phyloP scores from a whole-genome alignment of 176 grass and related monocot species.

The Aegilops bicornis region DNA sequence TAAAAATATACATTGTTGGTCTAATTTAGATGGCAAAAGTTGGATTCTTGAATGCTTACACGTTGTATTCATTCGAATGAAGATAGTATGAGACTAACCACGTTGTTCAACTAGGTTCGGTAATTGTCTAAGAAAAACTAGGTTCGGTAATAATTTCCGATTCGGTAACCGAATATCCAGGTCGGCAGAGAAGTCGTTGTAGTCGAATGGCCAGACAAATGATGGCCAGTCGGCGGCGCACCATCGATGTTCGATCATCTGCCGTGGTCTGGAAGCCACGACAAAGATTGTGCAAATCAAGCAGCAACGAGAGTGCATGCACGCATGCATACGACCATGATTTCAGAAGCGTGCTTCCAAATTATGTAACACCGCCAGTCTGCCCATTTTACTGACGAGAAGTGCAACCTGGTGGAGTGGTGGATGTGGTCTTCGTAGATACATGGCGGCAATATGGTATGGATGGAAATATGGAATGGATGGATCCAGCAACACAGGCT shows the following conservation, averaged over 20 bases:
- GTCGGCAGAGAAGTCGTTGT: too few relatives aligned
- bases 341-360: neutral
- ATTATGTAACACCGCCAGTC: neutral
- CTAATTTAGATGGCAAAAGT: too few relatives aligned
- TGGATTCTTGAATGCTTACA: too few relatives aligned
- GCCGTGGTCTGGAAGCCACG: slow-evolving; percentile 24
- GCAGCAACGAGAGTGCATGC: neutral
- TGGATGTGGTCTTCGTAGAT: too few relatives aligned
- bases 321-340: neutral
- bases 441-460: too few relatives aligned
- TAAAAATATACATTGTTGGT: too few relatives aligned
- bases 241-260: neutral
- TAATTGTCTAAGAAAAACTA: too few relatives aligned
- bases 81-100: too few relatives aligned
- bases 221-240: neutral
- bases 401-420: neutral
- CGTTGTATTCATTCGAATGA: too few relatives aligned
- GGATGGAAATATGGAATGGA: neutral
- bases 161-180: too few relatives aligned
- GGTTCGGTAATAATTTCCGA: too few relatives aligned
- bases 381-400: neutral
- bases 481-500: neutral
- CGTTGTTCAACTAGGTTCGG: too few relatives aligned
- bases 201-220: neutral
- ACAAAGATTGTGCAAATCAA: neutral